These are phyloP conservation scores for Pichia sp. DNA, from an alignment of 1,139 yeast species.

Conservation along the genomic window DNA sequence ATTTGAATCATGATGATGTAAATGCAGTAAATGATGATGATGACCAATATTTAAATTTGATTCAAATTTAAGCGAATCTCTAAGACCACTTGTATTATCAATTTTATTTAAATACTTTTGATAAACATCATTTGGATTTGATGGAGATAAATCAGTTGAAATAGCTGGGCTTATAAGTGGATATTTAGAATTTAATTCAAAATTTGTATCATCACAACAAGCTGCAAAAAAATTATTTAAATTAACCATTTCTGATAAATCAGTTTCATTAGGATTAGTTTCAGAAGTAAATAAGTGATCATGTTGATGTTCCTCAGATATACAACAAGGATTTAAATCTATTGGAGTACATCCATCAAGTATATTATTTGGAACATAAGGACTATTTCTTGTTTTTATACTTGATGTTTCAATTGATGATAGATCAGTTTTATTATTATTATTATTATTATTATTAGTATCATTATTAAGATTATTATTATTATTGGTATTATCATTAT, in stretches of 20 bases:
- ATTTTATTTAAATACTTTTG: not conserved
- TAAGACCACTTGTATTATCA: slow-evolving; percentile 6
- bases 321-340: slow-evolving; percentile 9
- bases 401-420: slow-evolving; percentile 2
- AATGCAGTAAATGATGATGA: slow-evolving; percentile 18
- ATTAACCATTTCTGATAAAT: slow-evolving; percentile 10
- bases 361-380: not conserved
- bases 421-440: not conserved
- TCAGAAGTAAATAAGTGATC: not conserved
- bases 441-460: too few species aligned
- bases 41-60: slow-evolving; percentile 3
- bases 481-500: too few species aligned
- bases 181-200: not conserved
- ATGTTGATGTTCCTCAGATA: not conserved
- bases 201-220: slow-evolving; percentile 9
- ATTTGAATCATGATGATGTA: slow-evolving; percentile 14
- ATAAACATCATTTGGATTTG: not conserved
- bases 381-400: not conserved
- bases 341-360: slow-evolving; percentile 8
- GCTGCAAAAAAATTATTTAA: slow-evolving; percentile 11
- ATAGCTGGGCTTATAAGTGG: slow-evolving; percentile 3
- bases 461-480: too few species aligned
- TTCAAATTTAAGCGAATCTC: slow-evolving; percentile 8
- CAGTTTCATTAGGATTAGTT: not conserved
- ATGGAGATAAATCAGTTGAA: not conserved